These are phyloP conservation scores for Xylaria sp. DNA, from an alignment of 2,329 filamentous ascomycete genomes.

Conservation along the genomic window DNA sequence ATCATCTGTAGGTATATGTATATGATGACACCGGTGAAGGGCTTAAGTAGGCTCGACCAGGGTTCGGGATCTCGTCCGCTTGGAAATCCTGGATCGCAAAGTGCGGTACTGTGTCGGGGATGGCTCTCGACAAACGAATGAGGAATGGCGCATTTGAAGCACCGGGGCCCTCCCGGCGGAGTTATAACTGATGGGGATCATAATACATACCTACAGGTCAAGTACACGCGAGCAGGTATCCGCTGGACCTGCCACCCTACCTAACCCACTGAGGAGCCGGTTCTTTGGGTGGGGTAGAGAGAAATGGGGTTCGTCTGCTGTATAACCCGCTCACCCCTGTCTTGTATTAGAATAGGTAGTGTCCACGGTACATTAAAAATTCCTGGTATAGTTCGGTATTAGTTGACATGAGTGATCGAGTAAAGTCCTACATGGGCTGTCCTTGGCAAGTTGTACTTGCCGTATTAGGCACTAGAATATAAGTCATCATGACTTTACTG, in stretches of 20 bases:
- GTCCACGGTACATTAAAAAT: not conserved
- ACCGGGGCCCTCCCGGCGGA: conserved; percentile 15
- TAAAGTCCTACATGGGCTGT: conserved; percentile 1
- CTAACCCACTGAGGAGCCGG: conserved; percentile 41
- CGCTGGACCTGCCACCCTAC: conserved; percentile 30
- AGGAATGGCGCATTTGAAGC: conserved; percentile 6
- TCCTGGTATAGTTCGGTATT: conserved; percentile 5
- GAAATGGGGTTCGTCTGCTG: conserved; percentile 35
- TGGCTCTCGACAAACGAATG: not conserved
- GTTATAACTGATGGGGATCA: not conserved
- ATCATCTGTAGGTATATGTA: no score
- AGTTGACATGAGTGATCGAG: conserved; percentile 7
- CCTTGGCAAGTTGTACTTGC: conserved; percentile 30
- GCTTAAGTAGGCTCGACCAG: not conserved
- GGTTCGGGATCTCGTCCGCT: conserved; percentile 17
- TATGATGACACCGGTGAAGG: conserved; percentile 18
- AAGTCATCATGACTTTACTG: not conserved
- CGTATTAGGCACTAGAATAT: conserved; percentile 10
- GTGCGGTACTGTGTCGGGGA: conserved; percentile 7
- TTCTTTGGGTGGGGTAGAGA: conserved; percentile 20
- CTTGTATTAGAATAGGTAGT: not conserved
- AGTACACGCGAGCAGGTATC: conserved; percentile 31
- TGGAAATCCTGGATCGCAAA: conserved; percentile 8
- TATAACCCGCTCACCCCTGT: conserved; percentile 33
- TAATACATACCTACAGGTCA: not conserved